These are phyloP conservation scores for Penicillium sp. DNA, from an alignment of 2,329 filamentous ascomycete species.

Conservation along the genomic window DNA sequence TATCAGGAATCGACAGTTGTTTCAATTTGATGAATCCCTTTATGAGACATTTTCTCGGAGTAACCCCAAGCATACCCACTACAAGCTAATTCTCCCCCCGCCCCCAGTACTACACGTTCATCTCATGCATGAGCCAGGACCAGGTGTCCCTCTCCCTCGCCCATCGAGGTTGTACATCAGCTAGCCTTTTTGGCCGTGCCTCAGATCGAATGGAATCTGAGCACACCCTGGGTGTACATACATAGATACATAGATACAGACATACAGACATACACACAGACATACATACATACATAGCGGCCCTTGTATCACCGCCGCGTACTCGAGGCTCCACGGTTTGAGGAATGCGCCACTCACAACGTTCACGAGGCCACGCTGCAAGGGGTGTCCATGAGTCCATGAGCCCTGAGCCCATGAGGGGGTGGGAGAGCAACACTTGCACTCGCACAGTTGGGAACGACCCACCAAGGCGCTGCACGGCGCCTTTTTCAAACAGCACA, in stretches of 20 bases:
- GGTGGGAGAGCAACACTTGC: background rate
- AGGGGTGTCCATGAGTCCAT: slow-evolving; percentile 16
- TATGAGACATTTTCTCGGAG: background rate
- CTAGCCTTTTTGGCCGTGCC: too few species aligned
- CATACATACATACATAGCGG: background rate
- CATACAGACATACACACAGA: too few species aligned
- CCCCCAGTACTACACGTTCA: slow-evolving; percentile 1
- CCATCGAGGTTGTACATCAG: background rate
- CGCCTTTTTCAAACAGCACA: slow-evolving; percentile 16
- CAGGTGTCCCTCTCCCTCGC: background rate
- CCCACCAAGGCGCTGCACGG: slow-evolving; percentile 14
- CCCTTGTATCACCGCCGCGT: slow-evolving; percentile 4
- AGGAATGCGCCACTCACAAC: slow-evolving; percentile 22
- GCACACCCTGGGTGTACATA: too few species aligned
- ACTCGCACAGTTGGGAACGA: slow-evolving; percentile 1
- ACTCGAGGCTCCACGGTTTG: background rate
- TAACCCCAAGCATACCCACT: background rate
- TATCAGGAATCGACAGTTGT: slow-evolving; percentile 4
- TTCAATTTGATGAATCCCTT: background rate
- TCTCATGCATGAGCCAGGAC: background rate
- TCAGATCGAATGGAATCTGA: too few species aligned
- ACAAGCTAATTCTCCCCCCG: too few species aligned
- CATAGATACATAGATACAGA: too few species aligned
- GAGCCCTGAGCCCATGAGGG: background rate
- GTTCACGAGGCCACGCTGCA: slow-evolving; percentile 26